Base-by-base conservation (phyloP, 2,329 filamentous ascomycete genomes). In the Aspergillus hortae region DNA sequence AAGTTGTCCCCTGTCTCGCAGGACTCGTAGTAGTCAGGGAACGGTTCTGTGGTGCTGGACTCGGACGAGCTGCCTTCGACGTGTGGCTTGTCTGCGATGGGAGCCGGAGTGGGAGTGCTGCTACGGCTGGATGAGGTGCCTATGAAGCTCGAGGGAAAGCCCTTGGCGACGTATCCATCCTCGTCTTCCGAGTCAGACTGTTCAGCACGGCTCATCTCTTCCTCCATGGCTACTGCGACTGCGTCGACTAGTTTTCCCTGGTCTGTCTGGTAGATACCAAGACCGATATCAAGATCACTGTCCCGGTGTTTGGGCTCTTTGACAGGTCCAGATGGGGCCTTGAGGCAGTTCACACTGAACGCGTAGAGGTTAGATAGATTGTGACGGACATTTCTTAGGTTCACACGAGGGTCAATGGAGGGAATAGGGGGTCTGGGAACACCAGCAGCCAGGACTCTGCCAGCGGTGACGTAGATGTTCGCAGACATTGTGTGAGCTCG, bases 21-120 rank as follows among this genome's bases (percentile, higher is more conserved):
- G 7, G 49, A 50, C 21, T 62, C 56, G 38, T 62, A 50, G 44
- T 66, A 68, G 10, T 62, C 61, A 0, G 65, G 65, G 17, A 68
- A 68, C 0, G 63, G 58, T 36, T 68, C 65, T 1, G 52, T 51
- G 15, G 44, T 30, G 15, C 10, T 42, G 40, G 5, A 4, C n/a
- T n/a, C 7, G 35, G 35, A n/a, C 14, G 35, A n/a, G 35, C 11
- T 15, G 14, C 35, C 12, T 6, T 23, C 40, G 40, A 2, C 12
- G 6, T 7, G 6, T 42, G 40, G 19, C 11, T n/a, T 42, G 9
- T 41, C 14, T 41, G 17, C 17, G n/a, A 21, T 35, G 33, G 33
- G 33, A n/a, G n/a, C n/a, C 6, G 33, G n/a, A n/a, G 11, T 12
- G 14, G 35, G 15, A 38, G 35, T n/a, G 11, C 27, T 30, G 9